A percentile compares a stretch with the other conserved stretches of the same genome.
Conservation (phyloP, 345 rosid genomes). For the Erodium maritimum region DNA sequence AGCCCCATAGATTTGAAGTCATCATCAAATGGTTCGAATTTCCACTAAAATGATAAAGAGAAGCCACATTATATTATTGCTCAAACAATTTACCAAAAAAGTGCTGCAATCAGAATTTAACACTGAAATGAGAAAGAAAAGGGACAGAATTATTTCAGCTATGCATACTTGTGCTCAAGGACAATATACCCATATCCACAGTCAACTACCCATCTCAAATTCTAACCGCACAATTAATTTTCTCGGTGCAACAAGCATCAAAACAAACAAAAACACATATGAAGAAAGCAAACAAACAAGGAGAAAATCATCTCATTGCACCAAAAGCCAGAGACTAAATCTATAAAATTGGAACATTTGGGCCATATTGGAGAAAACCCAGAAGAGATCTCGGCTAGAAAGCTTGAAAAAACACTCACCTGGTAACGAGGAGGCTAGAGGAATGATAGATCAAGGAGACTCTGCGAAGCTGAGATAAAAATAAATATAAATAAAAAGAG, state of each 20-base stretch:
- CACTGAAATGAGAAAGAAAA: too few relatives aligned
- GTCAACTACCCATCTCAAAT: background rate
- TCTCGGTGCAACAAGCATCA: background rate
- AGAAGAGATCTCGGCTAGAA: slow-evolving; percentile 5
- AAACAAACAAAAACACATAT: too few relatives aligned
- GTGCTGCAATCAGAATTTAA: too few relatives aligned
- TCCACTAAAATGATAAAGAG: too few relatives aligned
- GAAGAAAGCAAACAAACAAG: background rate
- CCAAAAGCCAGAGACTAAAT: background rate
- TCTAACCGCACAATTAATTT: background rate
- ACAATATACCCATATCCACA: background rate
- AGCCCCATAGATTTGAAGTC: too few relatives aligned
- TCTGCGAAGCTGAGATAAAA: background rate
- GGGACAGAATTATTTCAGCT: too few relatives aligned
- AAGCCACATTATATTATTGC: too few relatives aligned
- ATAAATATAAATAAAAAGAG: too few relatives aligned
- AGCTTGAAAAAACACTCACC: background rate
- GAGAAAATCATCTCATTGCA: background rate
- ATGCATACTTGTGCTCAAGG: too few relatives aligned
- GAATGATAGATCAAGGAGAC: background rate
- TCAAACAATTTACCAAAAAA: too few relatives aligned
- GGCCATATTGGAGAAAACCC: background rate
- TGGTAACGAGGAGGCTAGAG: background rate
- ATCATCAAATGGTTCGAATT: too few relatives aligned
- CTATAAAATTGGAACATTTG: background rate